Conservation (phyloP, 495 filamentous ascomycete genomes). For the Neurospora tetraspora region DNA sequence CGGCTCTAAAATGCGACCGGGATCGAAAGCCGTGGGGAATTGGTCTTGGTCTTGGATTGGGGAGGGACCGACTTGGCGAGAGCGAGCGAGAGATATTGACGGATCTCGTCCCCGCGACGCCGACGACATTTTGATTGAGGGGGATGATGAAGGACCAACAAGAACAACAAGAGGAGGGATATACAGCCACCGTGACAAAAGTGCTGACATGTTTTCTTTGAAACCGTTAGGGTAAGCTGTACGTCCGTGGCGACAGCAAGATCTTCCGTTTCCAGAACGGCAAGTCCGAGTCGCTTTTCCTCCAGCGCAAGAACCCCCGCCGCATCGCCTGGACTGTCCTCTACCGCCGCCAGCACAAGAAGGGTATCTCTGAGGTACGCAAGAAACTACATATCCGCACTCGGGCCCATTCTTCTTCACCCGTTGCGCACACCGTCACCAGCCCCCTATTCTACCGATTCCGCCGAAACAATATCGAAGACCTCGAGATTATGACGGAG, state of each 20-base stretch:
- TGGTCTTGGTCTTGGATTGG: neutral
- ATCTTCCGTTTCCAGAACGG: conserved; percentile 99
- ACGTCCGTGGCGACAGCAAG: conserved; percentile 98
- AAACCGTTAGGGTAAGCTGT: conserved; percentile 82
- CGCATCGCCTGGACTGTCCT: conserved; percentile 98
- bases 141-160: neutral
- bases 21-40: neutral
- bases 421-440: conserved; percentile 8
- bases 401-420: neutral
- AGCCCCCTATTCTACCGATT: neutral
- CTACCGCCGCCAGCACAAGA: conserved; percentile 96
- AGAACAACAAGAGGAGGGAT: neutral
- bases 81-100: neutral
- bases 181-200: neutral
- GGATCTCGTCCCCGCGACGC: neutral
- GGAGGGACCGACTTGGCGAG: neutral
- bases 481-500: neutral
- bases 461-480: neutral
- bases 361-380: conserved; percentile 99
- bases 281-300: conserved; percentile 99
- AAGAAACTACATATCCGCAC: conserved; percentile 9
- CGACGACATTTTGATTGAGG: neutral
- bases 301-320: conserved; percentile 99
- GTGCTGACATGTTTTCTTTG: conserved; percentile 17
- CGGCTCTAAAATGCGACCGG: neutral